Conservation (phyloP, 2,329 filamentous ascomycete genomes). For the Aspergillus tamarii region DNA sequence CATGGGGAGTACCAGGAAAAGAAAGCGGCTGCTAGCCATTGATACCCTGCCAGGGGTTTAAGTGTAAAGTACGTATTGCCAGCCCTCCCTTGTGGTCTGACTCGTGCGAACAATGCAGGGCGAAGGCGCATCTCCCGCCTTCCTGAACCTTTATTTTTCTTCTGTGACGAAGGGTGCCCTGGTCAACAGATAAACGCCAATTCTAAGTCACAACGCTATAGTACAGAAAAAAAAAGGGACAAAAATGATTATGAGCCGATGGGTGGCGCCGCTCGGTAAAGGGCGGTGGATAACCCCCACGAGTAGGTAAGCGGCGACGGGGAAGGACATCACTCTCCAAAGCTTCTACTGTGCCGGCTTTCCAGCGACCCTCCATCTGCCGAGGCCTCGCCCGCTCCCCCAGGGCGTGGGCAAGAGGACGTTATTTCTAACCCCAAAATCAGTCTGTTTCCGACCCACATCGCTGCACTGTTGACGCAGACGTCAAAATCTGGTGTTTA, state of each 20-base stretch:
- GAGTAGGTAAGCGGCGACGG: neutral
- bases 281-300: neutral
- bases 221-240: neutral
- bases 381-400: neutral
- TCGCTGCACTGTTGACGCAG: neutral
- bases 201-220: neutral
- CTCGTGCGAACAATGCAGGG: neutral
- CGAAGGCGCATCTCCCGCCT: neutral
- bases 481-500: neutral
- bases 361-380: neutral
- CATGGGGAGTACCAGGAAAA: neutral
- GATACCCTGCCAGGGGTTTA: neutral
- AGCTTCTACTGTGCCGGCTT: neutral
- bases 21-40: neutral
- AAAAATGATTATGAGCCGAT: neutral
- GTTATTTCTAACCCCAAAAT: neutral
- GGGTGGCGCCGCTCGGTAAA: neutral
- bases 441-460: neutral
- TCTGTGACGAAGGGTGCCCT: neutral
- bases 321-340: neutral
- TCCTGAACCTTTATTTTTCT: too few species aligned
- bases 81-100: neutral
- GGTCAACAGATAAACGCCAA: neutral
- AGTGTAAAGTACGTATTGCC: neutral
- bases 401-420: neutral